Evolutionary conservation across 306 rosid genomes (phyloP), one percentile per base, ranked within the genome.

Genomic region (Quercus wislizeni): DNA sequence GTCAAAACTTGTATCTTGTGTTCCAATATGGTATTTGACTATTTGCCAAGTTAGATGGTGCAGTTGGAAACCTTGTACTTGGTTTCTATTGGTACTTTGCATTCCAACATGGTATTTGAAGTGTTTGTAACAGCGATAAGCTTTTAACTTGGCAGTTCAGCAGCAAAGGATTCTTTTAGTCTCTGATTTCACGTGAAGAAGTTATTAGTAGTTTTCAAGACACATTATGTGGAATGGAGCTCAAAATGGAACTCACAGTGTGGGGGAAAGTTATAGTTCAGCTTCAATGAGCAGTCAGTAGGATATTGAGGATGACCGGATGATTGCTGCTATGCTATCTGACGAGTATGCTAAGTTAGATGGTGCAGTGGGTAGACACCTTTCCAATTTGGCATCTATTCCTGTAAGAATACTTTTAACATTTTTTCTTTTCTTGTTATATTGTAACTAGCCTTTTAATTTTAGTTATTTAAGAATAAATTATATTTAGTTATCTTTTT

Each of bases 261-360:
- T 68, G 72, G 94, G 90, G 61, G 92, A 87, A 82, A 87, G 87
- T 80, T 90, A 92, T 27, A 85, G 89, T 64, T 92, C 95, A 57
- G 89, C 86, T 38, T 90, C 95, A 63, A 78, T 72, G 55, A 86
- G 90, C 81, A 85, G 90, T 77, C 92, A 89, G 77, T 87, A 68
- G 65, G 89, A 86, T 73, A 57, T 80, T 76, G 88, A 87, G 69
- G 92, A 94, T 86, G 98, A 94, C 71, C 81, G 78, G 70, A 94
- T 94, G 98, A 94, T 94, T 76, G 98, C 97, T 76, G 64, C 73
- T 78, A 84, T 85, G 4, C 83, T 94, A 41, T 77, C 98, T 3
- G 98, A 93, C 83, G 98, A 90, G 83, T 91, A 93, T 74, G 93
- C 98, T 62, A 80, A 92, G 7, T 81, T 92, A 73, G 94, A 94